phyloP scores from a whole-genome alignment of 305 asterid species.

The Fraxinus velutina region DNA sequence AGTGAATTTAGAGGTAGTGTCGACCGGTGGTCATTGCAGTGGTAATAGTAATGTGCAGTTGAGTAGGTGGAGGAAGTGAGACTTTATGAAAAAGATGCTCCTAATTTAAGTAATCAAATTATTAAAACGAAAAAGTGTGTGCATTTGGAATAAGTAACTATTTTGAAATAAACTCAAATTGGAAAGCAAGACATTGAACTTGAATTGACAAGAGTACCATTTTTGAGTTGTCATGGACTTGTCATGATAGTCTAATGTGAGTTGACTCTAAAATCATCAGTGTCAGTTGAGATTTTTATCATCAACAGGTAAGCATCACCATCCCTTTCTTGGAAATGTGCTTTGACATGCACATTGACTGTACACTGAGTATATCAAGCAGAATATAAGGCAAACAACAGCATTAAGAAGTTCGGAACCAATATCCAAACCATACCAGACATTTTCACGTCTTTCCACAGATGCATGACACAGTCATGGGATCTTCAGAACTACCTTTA shows the following conservation, averaged over 20 bases:
- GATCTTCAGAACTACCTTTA: not conserved
- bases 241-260: not conserved
- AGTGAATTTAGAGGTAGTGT: not conserved
- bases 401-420: not conserved
- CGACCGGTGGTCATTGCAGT: not conserved
- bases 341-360: not conserved
- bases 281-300: not conserved
- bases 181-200: not conserved
- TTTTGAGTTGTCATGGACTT: not conserved
- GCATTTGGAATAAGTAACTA: not conserved
- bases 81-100: not conserved
- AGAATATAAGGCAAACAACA: not conserved
- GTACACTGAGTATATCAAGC: not conserved
- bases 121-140: not conserved
- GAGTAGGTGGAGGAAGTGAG: not conserved
- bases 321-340: not conserved
- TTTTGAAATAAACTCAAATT: not conserved
- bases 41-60: not conserved
- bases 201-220: not conserved
- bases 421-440: not conserved
- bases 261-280: not conserved
- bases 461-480: not conserved
- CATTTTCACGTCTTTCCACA: not conserved
- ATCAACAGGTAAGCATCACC: not conserved
- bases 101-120: not conserved